Evolutionary conservation across 139 green algal genomes (phyloP), one percentile per base, ranked within the genome.

Genomic region (Chlorella sp.): DNA sequence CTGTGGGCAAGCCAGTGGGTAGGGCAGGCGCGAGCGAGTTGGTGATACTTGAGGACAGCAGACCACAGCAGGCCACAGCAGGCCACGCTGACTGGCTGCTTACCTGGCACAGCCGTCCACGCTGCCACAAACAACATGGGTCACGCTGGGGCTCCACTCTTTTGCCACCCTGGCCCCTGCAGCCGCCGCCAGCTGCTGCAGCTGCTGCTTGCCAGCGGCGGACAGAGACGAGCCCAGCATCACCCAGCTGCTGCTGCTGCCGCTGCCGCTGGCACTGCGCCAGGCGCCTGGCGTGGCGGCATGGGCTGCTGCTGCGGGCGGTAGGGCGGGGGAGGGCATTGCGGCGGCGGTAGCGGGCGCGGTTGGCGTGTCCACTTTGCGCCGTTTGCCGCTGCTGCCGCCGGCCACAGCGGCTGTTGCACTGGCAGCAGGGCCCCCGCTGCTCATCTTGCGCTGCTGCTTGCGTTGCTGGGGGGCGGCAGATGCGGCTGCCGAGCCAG

Each of bases 41-140:
- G 4, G 36, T 3, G 34, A 16, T 40, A 32, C 34, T 22, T 22
- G 19, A 32, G n/a, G 28, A 73, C 71, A 78, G 28, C 71, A 36
- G 7, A n/a, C n/a, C 28, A 21, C 28, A 0, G 79, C 26, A n/a
- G 5, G 42, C 42, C 30, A 16, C 21, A n/a, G n/a, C n/a, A n/a
- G n/a, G n/a, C 1, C 37, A 28, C 80, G 3, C 12, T 3, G 42
- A 36, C 30, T n/a, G 14, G 28, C 60, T 15, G 22, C 80, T 36
- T 42, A 91, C 88, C 84, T 83, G 37, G 82, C 89, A 3, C 53
- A 76, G 24, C 81, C 81, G 4, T 91, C 82, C 7, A 30, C 71
- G 3, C 48, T 32, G 30, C 90, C 87, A 36, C 90, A 92, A 26
- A 92, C 69, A n/a, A 93, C 85, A 57, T 93, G 91, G 1, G 91